These are phyloP conservation scores for Epithemia pelagica DNA, from an alignment of 108 stramenopile genomes.

Conservation along the genomic window DNA sequence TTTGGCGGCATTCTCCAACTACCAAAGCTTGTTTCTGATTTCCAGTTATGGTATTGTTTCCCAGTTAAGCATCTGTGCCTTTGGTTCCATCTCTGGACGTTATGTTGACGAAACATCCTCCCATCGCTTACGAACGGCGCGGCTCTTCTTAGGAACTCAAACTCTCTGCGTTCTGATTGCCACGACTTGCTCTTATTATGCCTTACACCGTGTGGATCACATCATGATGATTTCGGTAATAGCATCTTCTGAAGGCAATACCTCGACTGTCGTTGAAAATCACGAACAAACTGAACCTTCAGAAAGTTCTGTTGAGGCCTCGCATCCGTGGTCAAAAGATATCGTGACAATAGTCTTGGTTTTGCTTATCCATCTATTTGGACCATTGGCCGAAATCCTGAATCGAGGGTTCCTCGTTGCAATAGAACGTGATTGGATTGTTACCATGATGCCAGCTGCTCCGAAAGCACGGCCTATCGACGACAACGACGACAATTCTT, in stretches of 20 bases:
- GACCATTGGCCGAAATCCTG: constrained; percentile 34
- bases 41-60: constrained; percentile 46
- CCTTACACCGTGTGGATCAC: neutral
- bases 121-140: constrained; percentile 30
- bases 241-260: no score
- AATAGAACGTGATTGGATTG: constrained; percentile 65
- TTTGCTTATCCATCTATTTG: constrained; percentile 45
- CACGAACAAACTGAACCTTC: no score
- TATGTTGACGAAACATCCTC: constrained; percentile 23
- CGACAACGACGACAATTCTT: neutral
- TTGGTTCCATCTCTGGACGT: constrained; percentile 28
- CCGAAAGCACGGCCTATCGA: neutral
- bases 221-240: no score
- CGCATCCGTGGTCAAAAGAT: neutral
- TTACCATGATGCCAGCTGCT: constrained; percentile 23
- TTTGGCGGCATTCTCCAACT: constrained; percentile 47
- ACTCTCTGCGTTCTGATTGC: neutral
- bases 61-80: constrained; percentile 19
- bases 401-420: constrained; percentile 46
- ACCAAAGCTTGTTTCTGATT: constrained; percentile 38
- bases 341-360: constrained; percentile 15
- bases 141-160: neutral
- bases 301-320: no score
- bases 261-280: no score
- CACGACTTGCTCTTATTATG: neutral